Evolutionary conservation across 495 filamentous ascomycete genomes (phyloP).

Genomic region (Penicillium tannophilum): DNA sequence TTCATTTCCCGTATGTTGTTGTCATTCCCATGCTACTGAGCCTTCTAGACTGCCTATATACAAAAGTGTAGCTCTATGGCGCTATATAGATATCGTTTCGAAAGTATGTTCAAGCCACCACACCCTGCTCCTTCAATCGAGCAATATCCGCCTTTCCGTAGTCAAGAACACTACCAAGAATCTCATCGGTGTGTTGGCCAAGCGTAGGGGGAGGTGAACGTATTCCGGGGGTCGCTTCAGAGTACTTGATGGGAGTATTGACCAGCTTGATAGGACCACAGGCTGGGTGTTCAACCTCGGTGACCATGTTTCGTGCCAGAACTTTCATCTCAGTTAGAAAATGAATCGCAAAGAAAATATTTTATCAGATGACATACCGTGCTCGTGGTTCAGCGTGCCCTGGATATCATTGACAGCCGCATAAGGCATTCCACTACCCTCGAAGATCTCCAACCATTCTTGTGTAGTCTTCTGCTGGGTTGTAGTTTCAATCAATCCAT

Average conservation of each 20-base stretch:
- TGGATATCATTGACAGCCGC: slow-evolving; percentile 93
- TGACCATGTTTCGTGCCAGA: slow-evolving; percentile 82
- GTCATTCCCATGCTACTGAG: slow-evolving; percentile 1
- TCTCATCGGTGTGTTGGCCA: slow-evolving; percentile 90
- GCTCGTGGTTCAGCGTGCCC: slow-evolving; percentile 77
- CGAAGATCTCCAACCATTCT: slow-evolving; percentile 86
- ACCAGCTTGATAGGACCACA: slow-evolving; percentile 89
- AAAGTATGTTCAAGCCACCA: slow-evolving; percentile 53
- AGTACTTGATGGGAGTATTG: slow-evolving; percentile 96
- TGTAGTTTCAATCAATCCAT: slow-evolving; percentile 71
- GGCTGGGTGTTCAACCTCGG: slow-evolving; percentile 76
- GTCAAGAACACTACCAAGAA: slow-evolving; percentile 68
- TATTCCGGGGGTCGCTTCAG: slow-evolving; percentile 74
- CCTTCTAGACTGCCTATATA: neutral
- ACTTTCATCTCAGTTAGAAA: slow-evolving; percentile 47
- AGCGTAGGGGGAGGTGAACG: slow-evolving; percentile 80
- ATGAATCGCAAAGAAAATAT: neutral
- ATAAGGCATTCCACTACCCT: slow-evolving; percentile 92
- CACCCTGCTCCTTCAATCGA: slow-evolving; percentile 65
- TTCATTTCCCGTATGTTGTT: neutral
- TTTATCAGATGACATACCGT: slow-evolving; percentile 52
- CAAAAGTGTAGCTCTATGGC: neutral
- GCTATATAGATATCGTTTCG: neutral
- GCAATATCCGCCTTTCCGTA: slow-evolving; percentile 63
- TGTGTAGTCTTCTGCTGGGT: slow-evolving; percentile 78